phyloP scores from a whole-genome alignment of 805 yeast genomes.

The Lipomyces mesembrius region DNA sequence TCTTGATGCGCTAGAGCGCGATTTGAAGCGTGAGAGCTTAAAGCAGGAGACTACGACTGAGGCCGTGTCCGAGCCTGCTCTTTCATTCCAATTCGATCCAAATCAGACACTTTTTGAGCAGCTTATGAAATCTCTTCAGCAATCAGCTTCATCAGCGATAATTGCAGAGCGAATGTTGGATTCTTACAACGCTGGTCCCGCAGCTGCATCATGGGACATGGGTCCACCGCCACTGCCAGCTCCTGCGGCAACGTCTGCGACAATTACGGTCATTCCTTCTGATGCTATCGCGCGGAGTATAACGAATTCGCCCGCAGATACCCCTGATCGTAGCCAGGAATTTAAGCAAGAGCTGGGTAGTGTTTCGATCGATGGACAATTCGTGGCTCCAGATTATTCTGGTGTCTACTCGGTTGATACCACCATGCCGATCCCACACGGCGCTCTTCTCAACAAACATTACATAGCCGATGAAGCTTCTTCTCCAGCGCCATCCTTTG shows the following conservation, averaged over 20 bases:
- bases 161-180: constrained; percentile 36
- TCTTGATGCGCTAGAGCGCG: constrained; percentile 92
- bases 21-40: constrained; percentile 72
- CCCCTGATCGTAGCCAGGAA: neutral
- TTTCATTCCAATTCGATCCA: constrained; percentile 69
- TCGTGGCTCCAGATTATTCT: constrained; percentile 8
- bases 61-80: constrained; percentile 76
- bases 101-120: constrained; percentile 47
- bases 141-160: constrained; percentile 28
- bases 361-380: neutral
- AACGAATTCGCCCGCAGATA: neutral
- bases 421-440: constrained; percentile 3
- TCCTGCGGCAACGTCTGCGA: constrained; percentile 22
- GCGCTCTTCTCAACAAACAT: constrained; percentile 2
- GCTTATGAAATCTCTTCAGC: constrained; percentile 40
- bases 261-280: constrained; percentile 6
- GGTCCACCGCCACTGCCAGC: constrained; percentile 21
- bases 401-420: neutral
- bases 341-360: neutral
- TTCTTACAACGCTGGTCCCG: constrained; percentile 33
- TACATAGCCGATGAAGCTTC: constrained; percentile 16
- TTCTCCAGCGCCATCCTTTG: constrained; percentile 33
- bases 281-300: neutral
- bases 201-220: constrained; percentile 23
- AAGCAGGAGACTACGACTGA: constrained; percentile 70